These are phyloP conservation scores for Fomitopsis schrenkii DNA, from an alignment of 1,284 basidiomycete genomes.

Conservation along the genomic window DNA sequence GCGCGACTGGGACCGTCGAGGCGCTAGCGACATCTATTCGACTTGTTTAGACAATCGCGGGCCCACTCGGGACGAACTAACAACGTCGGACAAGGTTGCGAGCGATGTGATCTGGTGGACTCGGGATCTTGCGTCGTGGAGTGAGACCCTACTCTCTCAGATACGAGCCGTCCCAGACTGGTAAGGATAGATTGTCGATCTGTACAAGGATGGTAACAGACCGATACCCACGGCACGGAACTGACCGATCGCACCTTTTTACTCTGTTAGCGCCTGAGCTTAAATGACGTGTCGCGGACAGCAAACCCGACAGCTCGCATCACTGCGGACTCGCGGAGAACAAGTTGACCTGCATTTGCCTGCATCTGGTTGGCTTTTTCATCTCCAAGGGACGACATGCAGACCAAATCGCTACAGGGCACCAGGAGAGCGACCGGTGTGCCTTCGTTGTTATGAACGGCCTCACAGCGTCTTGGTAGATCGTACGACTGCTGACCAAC, in stretches of 20 bases:
- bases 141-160: neutral
- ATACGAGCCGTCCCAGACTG: neutral
- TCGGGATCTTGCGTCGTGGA: neutral
- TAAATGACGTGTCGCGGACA: neutral
- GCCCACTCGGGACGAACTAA: neutral
- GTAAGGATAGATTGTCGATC: conserved; percentile 6
- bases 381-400: neutral
- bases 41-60: neutral
- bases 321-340: neutral
- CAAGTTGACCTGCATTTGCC: neutral
- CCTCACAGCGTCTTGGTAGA: no score
- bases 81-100: conserved; percentile 1
- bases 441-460: no score
- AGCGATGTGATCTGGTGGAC: conserved; percentile 2
- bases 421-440: no score
- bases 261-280: conserved; percentile 4
- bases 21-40: neutral
- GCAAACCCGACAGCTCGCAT: neutral
- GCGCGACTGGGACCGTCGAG: neutral
- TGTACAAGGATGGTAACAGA: neutral
- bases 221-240: neutral
- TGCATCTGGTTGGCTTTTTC: neutral
- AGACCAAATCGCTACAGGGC: neutral
- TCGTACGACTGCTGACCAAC: no score
- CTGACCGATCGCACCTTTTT: neutral